Percentiles rank a stretch among this genome's conserved stretches.
These are phyloP conservation scores for Pestalotiopsis sp. DNA, from an alignment of 2,329 filamentous ascomycete genomes.

Conservation along the genomic window DNA sequence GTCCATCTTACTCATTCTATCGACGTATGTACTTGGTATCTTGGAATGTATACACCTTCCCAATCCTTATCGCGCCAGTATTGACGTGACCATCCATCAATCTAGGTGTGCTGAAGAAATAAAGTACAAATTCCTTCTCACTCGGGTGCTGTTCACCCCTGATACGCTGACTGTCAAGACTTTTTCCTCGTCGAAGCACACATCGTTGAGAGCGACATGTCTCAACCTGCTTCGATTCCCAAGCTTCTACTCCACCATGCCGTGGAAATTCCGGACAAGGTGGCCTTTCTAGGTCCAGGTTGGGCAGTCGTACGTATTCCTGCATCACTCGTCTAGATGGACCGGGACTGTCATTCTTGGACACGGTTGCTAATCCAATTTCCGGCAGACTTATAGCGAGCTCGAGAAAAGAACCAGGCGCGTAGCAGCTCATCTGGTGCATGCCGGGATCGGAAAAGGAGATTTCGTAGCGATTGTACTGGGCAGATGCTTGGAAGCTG, in stretches of 20 bases:
- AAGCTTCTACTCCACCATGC: slow-evolving; percentile 10
- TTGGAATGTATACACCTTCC: not conserved
- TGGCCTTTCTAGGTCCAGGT: slow-evolving; percentile 7
- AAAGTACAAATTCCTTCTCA: not conserved
- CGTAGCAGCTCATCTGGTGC: not conserved
- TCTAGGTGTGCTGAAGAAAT: not conserved
- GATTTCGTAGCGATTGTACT: slow-evolving; percentile 8
- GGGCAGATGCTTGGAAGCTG: slow-evolving; percentile 7
- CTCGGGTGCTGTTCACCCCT: not conserved
- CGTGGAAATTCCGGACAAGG: slow-evolving; percentile 6
- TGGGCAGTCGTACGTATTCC: slow-evolving; percentile 4
- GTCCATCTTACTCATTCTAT: too few species aligned
- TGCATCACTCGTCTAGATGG: not conserved
- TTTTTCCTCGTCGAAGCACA: not conserved
- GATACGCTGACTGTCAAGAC: not conserved
- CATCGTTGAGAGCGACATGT: slow-evolving; percentile 8
- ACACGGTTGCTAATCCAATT: not conserved
- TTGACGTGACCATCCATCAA: slow-evolving; percentile 1
- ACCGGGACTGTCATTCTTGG: too few species aligned
- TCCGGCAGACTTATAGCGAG: slow-evolving; percentile 2
- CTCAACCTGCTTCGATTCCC: slow-evolving; percentile 10
- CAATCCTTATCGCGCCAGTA: not conserved
- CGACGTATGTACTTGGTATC: too few species aligned
- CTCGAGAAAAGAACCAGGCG: slow-evolving; percentile 6
- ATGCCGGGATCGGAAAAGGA: slow-evolving; percentile 3